Conservation (phyloP, 2,329 filamentous ascomycete species). For the Colletotrichum tropicale region DNA sequence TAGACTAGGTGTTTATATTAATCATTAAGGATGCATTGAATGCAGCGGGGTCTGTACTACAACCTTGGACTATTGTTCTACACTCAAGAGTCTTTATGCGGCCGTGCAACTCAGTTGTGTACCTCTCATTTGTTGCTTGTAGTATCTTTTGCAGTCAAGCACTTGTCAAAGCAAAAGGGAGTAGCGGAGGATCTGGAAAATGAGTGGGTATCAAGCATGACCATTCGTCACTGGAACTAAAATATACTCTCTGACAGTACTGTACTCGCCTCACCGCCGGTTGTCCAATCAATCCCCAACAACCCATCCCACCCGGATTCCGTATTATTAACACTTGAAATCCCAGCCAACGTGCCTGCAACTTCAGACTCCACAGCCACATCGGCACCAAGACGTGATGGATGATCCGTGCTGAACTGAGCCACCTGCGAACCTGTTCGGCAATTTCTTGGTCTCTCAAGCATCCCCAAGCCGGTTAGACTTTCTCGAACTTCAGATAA, state of each 20-base stretch:
- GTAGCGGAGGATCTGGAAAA: neutral
- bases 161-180: neutral
- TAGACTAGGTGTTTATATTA: neutral
- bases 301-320: neutral
- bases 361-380: neutral
- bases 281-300: neutral
- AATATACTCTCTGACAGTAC: neutral
- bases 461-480: neutral
- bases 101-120: neutral
- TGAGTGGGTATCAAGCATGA: neutral
- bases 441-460: neutral
- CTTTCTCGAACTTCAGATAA: neutral
- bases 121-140: neutral
- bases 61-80: neutral
- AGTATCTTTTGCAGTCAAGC: neutral
- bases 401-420: neutral
- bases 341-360: neutral
- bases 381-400: neutral
- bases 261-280: neutral
- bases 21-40: neutral
- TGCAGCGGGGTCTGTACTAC: fast-evolving
- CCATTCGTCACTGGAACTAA: neutral
- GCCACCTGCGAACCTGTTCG: neutral
- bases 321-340: neutral
- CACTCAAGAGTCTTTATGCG: neutral